Base-by-base conservation (phyloP, 176 grass and related monocot species). In the Cymbopogon citratus region DNA sequence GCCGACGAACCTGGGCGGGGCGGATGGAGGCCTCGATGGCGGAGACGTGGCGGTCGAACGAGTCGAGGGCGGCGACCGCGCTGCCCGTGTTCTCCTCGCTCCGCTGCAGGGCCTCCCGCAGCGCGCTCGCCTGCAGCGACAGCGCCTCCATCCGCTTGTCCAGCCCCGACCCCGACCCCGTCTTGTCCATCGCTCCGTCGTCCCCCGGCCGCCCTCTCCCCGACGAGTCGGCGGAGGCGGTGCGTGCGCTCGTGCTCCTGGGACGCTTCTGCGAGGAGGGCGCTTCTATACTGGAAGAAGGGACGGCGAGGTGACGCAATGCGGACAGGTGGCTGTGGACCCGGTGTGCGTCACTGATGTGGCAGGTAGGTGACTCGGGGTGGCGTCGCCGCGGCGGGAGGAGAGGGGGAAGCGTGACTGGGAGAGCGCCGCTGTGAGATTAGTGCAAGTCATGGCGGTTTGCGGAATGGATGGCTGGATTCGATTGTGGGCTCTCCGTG, bases 1-100 rank as follows among this genome's bases (percentile, higher is more conserved):
- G 61, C 0, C 13, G 46, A 5, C 19, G 45, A 5, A 97, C 91
- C 92, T 97, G 94, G 14, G 61, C 81, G 73, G 92, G 91, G 39
- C 91, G 91, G 85, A 92, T 81, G 61, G 69, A 70, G 21, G 89
- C 89, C 19, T 97, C 91, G 80, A 97, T 81, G 29, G 86, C 85
- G 63, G 91, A 81, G 64, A 94, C 83, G 87, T 90, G 90, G 63
- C 83, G 81, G 64, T 90, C 77, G 84, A 92, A 89, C 69, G 89
- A 92, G 13, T 77, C 94, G 57, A 97, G 87, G 46, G 84, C 86
- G 65, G 80, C 44, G 27, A 88, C 94, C 90, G 76, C 75, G 83
- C 81, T 19, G 13, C 81, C 81, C 6, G 90, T 87, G 83, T 87
- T 81, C 76, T 24, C 72, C 39, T 83, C 78, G 77, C 92, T 97